Base-by-base conservation (phyloP, 495 filamentous ascomycete species). In the Rhizodiscina lignyota region DNA sequence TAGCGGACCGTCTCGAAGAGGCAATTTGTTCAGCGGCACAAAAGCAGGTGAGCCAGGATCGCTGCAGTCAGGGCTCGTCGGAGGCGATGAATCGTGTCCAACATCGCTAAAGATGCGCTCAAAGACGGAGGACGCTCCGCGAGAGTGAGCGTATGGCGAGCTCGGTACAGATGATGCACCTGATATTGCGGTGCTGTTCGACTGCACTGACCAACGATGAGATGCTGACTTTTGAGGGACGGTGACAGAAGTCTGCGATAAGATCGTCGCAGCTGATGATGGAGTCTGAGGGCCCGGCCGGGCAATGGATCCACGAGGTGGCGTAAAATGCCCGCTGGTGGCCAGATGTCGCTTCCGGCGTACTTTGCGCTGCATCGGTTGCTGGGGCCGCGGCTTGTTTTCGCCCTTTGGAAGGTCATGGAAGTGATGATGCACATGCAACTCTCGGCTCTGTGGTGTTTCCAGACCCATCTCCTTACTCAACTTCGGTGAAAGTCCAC, bases 401-500 rank as follows among this genome's bases (percentile, higher is more conserved):
- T 11, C 10, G 8, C 8, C 33, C 31, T 73, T 55, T 12, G 63
- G 47, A 4, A 68, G 63, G 23, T 78, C 67, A 42, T 93, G 83
- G 43, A 92, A 91, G 50, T 94, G 87, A 41, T 92, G 84, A 48
- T 94, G 85, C 27, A 94, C 77, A 48, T 94, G 86, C 24, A 93
- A 57, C 45, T 82, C 79, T 46, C 83, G 78, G 8, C 75, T 72
- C 2, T 71, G 50, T 23, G 66, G 55, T 18, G 50, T 37, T 18
- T 63, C 50, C 12, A 42, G 18, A 16, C 43, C 45, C 27, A 93
- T 61, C 49, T 94, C 85, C 40, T 77, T 68, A 31, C 70, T 67
- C 26, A 91, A 75, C 5, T 70, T 59, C 37, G 62, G 37, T 15
- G 41, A 54, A 1, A 39, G 50, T n/a, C 54, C 44, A 6, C 51